Evolutionary conservation across 352 stramenopile genomes (phyloP), one percentile per base, ranked within the genome.

Genomic region (Plasmopara halstedii): DNA sequence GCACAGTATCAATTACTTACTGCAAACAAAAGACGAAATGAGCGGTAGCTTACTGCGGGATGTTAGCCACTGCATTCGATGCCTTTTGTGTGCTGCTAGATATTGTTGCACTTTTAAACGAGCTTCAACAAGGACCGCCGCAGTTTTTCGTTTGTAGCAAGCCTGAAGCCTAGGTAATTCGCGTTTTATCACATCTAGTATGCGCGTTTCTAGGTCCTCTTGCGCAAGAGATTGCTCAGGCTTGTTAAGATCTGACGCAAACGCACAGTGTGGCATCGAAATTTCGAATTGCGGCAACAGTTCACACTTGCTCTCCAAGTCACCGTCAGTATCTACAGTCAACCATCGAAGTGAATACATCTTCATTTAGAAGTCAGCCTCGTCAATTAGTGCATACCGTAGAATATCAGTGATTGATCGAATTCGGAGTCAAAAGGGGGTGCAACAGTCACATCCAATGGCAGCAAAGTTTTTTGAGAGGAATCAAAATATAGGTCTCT

Each of bases 141-240:
- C 38, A 0, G 61, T 64, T 57, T 88, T 88, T 10, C 61, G 52
- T 19, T 60, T 39, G 33, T 83, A 80, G 29, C 75, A 84, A 1
- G 50, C 42, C 41, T 56, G 57, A 37, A 88, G 70, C 15, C 58
- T 61, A 1, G 74, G 74, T 0, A 76, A 53, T 37, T 71, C 66
- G 6, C 51, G 49, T 36, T 82, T 55, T 34, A 82, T 61, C 0
- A 83, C 29, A 22, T 56, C 50, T 10, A 42, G 52, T 14, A 88
- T 62, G 13, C 49, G 59, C 14, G 53, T 56, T 33, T 85, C 66
- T 59, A 84, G 71, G 4, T 70, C 58, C 36, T 73, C 58, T 62
- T 85, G 69, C 2, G 53, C 56, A 2, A 54, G 17, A 2, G 22
- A 19, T 37, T 54, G 35, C 15, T 58, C 45, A 25, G 43, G 10